A percentile compares a stretch with the other conserved stretches of the same genome.
These are phyloP conservation scores for Euphorbia pulcherrima DNA, from an alignment of 345 rosid species.

Conservation along the genomic window DNA sequence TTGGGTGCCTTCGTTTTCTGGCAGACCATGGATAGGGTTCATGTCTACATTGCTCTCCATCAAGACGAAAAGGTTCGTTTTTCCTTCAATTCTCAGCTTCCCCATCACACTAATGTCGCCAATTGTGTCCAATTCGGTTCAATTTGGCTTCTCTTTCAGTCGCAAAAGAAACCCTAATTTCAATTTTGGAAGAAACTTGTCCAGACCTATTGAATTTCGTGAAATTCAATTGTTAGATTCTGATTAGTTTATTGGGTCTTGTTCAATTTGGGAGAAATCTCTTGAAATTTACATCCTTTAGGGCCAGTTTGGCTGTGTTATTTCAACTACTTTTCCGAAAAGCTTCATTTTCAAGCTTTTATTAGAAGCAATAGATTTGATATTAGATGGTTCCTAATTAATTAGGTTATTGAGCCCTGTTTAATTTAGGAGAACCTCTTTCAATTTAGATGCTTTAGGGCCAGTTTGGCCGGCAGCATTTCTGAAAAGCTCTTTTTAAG, in stretches of 20 bases:
- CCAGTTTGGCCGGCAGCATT: no score
- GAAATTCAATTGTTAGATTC: not conserved
- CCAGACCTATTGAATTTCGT: not conserved
- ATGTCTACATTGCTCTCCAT: constrained; percentile 79
- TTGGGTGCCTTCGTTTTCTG: constrained; percentile 79
- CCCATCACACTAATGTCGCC: not conserved
- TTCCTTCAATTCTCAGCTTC: not conserved
- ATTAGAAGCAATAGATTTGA: no score
- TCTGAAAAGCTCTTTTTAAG: no score
- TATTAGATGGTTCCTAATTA: no score
- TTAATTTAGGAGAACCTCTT: not conserved
- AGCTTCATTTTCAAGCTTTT: no score
- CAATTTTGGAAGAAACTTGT: not conserved
- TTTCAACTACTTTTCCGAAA: no score
- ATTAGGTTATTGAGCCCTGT: not conserved
- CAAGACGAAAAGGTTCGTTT: constrained; percentile 28
- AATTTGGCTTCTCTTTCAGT: not conserved
- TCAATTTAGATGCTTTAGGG: not conserved
- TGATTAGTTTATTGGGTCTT: not conserved
- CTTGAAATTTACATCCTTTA: not conserved
- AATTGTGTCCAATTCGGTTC: not conserved
- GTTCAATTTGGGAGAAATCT: not conserved
- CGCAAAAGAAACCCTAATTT: not conserved
- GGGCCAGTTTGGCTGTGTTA: no score
- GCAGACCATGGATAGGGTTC: constrained; percentile 86